These are phyloP conservation scores for Gaertneriomyces sp. DNA, from an alignment of 192 early-diverging fungal species.

Conservation along the genomic window DNA sequence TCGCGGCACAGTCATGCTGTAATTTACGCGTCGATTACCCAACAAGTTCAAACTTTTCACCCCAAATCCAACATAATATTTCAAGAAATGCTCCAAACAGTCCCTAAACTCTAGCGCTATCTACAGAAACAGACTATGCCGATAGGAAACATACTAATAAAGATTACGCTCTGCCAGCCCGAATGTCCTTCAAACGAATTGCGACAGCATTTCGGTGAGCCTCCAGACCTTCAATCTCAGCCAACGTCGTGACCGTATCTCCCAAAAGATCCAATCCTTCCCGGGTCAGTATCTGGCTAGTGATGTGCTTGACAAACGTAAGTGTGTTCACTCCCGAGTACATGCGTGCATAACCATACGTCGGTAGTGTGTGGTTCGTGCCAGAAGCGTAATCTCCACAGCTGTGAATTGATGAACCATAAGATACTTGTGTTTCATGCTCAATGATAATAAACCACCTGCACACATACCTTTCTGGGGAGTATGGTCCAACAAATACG, in stretches of 20 bases:
- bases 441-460: neutral
- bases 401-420: conserved; percentile 33
- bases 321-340: conserved; percentile 97
- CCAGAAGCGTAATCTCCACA: conserved; percentile 99
- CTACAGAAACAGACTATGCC: neutral
- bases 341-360: conserved; percentile 97
- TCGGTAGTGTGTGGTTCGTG: conserved; percentile 98
- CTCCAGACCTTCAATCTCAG: conserved; percentile 92
- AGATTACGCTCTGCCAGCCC: neutral
- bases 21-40: too few relatives aligned
- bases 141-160: neutral
- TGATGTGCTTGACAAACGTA: conserved; percentile 97
- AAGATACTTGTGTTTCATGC: neutral
- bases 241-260: conserved; percentile 89
- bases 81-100: too few relatives aligned
- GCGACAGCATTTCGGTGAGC: conserved; percentile 97
- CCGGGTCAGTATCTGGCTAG: conserved; percentile 82
- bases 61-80: too few relatives aligned
- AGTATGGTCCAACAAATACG: conserved; percentile 95
- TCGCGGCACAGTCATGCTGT: too few relatives aligned
- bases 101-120: too few relatives aligned
- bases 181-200: conserved; percentile 69
- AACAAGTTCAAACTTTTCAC: too few relatives aligned
- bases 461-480: conserved; percentile 77
- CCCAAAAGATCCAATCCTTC: conserved; percentile 80